These are phyloP conservation scores for Aspergillus spinulosporus DNA, from an alignment of 2,329 filamentous ascomycete species.

Conservation along the genomic window DNA sequence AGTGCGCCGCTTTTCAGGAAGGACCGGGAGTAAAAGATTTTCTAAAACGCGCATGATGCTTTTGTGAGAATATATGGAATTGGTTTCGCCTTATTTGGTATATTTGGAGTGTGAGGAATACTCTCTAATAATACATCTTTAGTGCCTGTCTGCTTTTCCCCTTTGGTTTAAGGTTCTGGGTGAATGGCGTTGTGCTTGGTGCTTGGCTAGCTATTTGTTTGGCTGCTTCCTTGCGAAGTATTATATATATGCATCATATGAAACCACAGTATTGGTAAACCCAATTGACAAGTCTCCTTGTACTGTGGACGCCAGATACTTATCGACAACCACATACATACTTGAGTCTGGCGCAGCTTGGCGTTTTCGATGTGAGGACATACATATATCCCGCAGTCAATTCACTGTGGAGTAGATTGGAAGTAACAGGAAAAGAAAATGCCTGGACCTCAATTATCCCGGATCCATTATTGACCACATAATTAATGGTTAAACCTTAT, in stretches of 20 bases:
- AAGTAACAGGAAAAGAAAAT: neutral
- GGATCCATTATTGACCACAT: neutral
- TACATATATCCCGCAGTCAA: neutral
- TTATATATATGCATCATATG: neutral
- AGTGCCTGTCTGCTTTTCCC: neutral
- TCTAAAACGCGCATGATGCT: neutral
- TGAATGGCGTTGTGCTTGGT: neutral
- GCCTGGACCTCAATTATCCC: neutral
- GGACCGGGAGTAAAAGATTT: constrained; percentile 7
- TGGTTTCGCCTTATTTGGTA: neutral
- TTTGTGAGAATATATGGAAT: neutral
- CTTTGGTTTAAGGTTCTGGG: neutral
- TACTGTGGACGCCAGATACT: no score
- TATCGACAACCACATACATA: no score
- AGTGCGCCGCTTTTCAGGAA: constrained; percentile 23
- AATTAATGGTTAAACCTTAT: constrained; percentile 10
- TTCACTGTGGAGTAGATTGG: neutral
- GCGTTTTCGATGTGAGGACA: no score
- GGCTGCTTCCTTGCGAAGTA: neutral
- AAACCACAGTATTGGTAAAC: no score
- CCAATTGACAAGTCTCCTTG: no score
- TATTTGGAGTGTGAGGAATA: neutral
- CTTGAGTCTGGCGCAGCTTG: no score
- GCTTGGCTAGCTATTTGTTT: neutral
- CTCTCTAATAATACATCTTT: neutral